A percentile compares a stretch with the other conserved stretches of the same genome.
Conservation (phyloP, 257 asterid species). For the Verbena officinalis region DNA sequence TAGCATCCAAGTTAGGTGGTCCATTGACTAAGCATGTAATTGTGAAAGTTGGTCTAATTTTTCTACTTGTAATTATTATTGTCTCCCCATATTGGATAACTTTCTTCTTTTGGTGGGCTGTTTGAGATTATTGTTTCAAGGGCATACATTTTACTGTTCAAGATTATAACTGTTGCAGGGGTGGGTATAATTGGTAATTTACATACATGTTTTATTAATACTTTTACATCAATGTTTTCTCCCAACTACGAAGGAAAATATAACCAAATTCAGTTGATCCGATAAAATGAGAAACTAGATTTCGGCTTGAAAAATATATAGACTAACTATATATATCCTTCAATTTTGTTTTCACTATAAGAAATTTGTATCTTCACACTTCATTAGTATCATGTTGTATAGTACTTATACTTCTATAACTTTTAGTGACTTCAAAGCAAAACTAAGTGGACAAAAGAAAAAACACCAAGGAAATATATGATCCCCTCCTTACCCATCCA, state of each 20-base stretch:
- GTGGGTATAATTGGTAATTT: conserved; percentile 17
- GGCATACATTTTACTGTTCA: conserved; percentile 44
- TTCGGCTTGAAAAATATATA: too few species aligned
- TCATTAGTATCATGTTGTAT: conserved; percentile 1
- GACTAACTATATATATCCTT: too few species aligned
- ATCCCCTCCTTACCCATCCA: conserved; percentile 15
- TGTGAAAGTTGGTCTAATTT: conserved; percentile 42
- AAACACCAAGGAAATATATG: conserved; percentile 10
- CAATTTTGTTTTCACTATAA: too few species aligned
- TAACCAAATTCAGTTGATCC: too few species aligned
- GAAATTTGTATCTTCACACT: too few species aligned
- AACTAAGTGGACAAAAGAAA: conserved; percentile 28
- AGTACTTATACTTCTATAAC: conserved; percentile 3
- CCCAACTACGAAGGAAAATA: too few species aligned
- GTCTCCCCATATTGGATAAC: conserved; percentile 58
- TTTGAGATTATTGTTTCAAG: conserved; percentile 31
- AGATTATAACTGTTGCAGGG: conserved; percentile 33
- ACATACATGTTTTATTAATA: background rate
- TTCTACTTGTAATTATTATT: conserved; percentile 61
- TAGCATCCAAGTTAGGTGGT: conserved; percentile 43
- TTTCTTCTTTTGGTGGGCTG: conserved; percentile 59
- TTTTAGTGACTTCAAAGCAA: conserved; percentile 50
- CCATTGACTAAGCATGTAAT: conserved; percentile 57
- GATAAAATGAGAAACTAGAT: too few species aligned
- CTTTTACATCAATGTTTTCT: background rate